Conservation (phyloP, 1,284 basidiomycete species). For the Gymnopus androsaceus region DNA sequence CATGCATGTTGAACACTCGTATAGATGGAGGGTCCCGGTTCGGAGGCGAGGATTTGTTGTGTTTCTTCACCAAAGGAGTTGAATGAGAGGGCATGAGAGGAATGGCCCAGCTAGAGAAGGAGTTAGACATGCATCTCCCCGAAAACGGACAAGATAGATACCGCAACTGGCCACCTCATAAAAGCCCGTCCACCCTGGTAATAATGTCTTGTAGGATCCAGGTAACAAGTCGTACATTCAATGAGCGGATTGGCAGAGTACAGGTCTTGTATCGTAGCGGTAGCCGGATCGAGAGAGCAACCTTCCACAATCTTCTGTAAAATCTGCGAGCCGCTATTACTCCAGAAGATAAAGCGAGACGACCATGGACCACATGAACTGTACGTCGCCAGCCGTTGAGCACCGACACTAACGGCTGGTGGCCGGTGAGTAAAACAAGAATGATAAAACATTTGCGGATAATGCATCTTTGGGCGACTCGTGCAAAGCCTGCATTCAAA, state of each 20-base stretch:
- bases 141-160: no score
- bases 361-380: not conserved
- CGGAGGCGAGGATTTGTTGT: no score
- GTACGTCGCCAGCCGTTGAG: not conserved
- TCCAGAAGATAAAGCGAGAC: not conserved
- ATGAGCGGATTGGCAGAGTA: not conserved
- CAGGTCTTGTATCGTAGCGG: not conserved
- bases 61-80: no score
- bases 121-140: no score
- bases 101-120: no score
- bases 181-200: not conserved
- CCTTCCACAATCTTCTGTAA: not conserved
- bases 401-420: no score
- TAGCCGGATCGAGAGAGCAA: not conserved
- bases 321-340: not conserved
- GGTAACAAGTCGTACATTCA: not conserved
- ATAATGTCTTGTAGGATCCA: not conserved
- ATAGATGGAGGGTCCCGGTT: no score
- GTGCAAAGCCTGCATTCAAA: not conserved
- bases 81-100: no score
- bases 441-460: constrained; percentile 2
- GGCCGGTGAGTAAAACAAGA: not conserved
- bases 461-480: not conserved
- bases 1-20: no score
- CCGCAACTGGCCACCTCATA: not conserved